A percentile compares a stretch with the other conserved stretches of the same genome.
Conservation (phyloP, 1,284 basidiomycete genomes). For the Cystobasidiaceae sp. region DNA sequence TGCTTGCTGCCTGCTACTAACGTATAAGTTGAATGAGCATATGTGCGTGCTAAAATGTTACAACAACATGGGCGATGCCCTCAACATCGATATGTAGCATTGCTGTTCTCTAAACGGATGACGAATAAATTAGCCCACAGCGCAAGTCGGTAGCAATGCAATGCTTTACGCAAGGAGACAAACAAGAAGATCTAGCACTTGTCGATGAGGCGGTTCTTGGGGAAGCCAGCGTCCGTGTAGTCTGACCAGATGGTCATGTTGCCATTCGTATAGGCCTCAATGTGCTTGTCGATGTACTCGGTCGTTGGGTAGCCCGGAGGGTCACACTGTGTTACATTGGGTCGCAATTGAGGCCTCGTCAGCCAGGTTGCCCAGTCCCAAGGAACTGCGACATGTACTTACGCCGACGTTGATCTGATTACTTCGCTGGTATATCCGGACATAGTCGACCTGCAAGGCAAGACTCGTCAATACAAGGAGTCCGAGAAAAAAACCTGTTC, state of each 20-base stretch:
- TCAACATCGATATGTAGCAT: too few species aligned
- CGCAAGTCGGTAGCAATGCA: too few species aligned
- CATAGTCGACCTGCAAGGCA: conserved; percentile 39
- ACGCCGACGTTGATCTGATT: conserved; percentile 19
- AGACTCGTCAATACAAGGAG: not conserved
- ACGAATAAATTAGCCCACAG: too few species aligned
- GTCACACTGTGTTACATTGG: conserved; percentile 21
- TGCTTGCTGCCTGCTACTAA: too few species aligned
- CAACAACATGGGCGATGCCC: too few species aligned
- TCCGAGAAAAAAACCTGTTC: not conserved
- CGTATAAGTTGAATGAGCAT: too few species aligned
- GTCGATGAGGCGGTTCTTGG: conserved; percentile 6
- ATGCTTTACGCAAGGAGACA: too few species aligned
- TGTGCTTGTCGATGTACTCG: conserved; percentile 30
- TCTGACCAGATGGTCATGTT: conserved; percentile 24
- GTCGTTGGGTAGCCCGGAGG: conserved; percentile 27
- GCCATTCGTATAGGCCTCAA: conserved; percentile 15
- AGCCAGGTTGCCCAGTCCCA: not conserved
- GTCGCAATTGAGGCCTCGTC: conserved; percentile 4
- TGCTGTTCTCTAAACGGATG: too few species aligned
- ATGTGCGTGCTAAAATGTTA: too few species aligned
- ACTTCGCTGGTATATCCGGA: conserved; percentile 53
- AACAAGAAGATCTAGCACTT: not conserved
- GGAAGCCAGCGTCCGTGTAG: not conserved
- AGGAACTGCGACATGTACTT: not conserved